Evolutionary conservation across 1,139 yeast genomes (phyloP).

Genomic region (Suzukiozyma palmioleophila): DNA sequence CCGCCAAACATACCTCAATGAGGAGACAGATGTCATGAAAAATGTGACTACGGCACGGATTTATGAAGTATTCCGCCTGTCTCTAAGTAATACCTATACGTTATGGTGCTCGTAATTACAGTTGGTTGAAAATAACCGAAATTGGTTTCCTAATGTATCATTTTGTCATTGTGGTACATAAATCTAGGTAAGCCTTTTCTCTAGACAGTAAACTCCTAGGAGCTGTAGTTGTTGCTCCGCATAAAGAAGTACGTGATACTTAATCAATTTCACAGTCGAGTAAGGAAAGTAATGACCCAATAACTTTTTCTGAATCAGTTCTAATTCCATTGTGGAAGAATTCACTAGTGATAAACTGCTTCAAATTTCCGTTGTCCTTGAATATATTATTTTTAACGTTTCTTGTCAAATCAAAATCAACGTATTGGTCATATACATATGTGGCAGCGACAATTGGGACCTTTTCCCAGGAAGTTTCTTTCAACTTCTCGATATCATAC

Average conservation of each 20-base stretch:
- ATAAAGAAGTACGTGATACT: not conserved
- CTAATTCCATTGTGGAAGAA: slow-evolving; percentile 51
- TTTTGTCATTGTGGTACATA: not conserved
- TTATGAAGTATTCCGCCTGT: no score
- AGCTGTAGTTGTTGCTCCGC: no score
- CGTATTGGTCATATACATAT: slow-evolving; percentile 50
- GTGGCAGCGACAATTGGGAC: slow-evolving; percentile 51
- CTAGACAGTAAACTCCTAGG: no score
- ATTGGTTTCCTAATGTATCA: not conserved
- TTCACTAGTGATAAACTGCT: slow-evolving; percentile 45
- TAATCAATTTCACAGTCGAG: slow-evolving; percentile 44
- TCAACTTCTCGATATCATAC: slow-evolving; percentile 33
- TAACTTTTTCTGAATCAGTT: slow-evolving; percentile 35
- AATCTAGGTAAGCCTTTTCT: not conserved
- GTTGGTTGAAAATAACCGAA: no score
- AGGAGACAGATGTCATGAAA: no score
- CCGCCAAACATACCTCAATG: not conserved
- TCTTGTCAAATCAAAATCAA: slow-evolving; percentile 43
- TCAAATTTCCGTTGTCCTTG: slow-evolving; percentile 29
- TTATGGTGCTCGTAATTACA: no score
- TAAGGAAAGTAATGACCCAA: slow-evolving; percentile 36
- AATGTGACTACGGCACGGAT: no score
- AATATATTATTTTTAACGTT: slow-evolving; percentile 27
- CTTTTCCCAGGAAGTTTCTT: slow-evolving; percentile 22
- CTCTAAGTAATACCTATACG: no score